A percentile compares a stretch with the other conserved stretches of the same genome.
Evolutionary conservation across 2,329 filamentous ascomycete species (phyloP).

Genomic region (Monosporascus sp.): DNA sequence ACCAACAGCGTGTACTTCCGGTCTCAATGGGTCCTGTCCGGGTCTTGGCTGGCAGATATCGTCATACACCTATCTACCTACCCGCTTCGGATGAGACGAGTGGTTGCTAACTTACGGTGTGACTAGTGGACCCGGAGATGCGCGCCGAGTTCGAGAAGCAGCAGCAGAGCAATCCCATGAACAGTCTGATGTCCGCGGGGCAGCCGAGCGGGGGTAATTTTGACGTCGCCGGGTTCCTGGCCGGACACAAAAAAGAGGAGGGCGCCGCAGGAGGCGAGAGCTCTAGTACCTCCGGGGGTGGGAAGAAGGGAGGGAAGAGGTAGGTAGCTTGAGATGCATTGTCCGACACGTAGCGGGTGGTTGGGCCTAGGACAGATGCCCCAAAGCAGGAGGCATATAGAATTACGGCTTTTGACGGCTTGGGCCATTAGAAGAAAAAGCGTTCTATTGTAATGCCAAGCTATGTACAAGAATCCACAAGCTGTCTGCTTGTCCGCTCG

Average conservation of each 20-base stretch:
- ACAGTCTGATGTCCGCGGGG: conserved; percentile 46
- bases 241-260: conserved; percentile 46
- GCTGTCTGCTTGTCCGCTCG: no score
- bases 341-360: not conserved
- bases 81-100: not conserved
- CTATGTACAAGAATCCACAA: no score
- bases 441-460: no score
- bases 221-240: conserved; percentile 59
- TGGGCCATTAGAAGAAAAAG: no score
- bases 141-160: conserved; percentile 88
- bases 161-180: conserved; percentile 69
- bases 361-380: not conserved
- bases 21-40: no score
- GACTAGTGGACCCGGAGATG: conserved; percentile 89
- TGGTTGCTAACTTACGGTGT: no score
- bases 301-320: conserved; percentile 39
- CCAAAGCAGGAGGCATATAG: no score
- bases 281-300: conserved; percentile 19
- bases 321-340: conserved; percentile 10
- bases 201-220: conserved; percentile 41
- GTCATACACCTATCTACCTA: not conserved
- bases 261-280: conserved; percentile 11
- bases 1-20: no score
- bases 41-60: not conserved
- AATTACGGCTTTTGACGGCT: no score